Conservation (phyloP, 768 basidiomycete genomes). For the Boletus subparvulus region DNA sequence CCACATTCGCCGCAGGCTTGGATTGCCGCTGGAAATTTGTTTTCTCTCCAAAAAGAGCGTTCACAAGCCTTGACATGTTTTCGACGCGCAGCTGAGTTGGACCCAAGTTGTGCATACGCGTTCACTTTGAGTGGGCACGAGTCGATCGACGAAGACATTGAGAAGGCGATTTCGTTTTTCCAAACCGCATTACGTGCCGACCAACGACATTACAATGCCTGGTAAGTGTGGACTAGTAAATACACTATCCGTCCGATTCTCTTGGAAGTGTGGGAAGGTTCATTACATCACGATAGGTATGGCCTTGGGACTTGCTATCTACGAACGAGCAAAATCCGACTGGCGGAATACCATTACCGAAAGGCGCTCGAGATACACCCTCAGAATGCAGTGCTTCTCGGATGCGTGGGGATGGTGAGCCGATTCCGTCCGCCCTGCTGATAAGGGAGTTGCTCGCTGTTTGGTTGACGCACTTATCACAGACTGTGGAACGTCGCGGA, state of each 20-base stretch:
- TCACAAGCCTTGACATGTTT: slow-evolving; percentile 93
- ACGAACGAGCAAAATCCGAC: slow-evolving; percentile 86
- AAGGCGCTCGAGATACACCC: slow-evolving; percentile 92
- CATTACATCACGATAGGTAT: slow-evolving; percentile 65
- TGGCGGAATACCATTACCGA: slow-evolving; percentile 96
- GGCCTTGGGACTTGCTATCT: slow-evolving; percentile 97
- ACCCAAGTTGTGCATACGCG: slow-evolving; percentile 90
- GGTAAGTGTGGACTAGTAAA: slow-evolving; percentile 54
- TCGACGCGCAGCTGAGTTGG: slow-evolving; percentile 84
- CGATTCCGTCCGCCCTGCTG: slow-evolving; percentile 11
- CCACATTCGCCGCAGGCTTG: slow-evolving; percentile 86
- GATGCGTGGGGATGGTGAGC: slow-evolving; percentile 95
- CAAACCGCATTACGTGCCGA: slow-evolving; percentile 90
- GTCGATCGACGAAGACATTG: slow-evolving; percentile 92
- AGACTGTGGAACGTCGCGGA: slow-evolving; percentile 89
- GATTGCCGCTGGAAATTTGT: slow-evolving; percentile 96
- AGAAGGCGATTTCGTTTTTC: slow-evolving; percentile 89
- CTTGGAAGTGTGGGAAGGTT: slow-evolving; percentile 11
- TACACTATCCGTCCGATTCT: not conserved
- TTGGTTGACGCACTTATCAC: slow-evolving; percentile 23
- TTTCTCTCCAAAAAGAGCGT: slow-evolving; percentile 93
- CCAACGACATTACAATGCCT: slow-evolving; percentile 94
- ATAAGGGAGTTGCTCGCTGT: slow-evolving; percentile 17
- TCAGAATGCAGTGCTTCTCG: slow-evolving; percentile 90
- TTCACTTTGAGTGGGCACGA: slow-evolving; percentile 97